Evolutionary conservation across 441 rosid species (phyloP).

Genomic region (Aleurites moluccanus): DNA sequence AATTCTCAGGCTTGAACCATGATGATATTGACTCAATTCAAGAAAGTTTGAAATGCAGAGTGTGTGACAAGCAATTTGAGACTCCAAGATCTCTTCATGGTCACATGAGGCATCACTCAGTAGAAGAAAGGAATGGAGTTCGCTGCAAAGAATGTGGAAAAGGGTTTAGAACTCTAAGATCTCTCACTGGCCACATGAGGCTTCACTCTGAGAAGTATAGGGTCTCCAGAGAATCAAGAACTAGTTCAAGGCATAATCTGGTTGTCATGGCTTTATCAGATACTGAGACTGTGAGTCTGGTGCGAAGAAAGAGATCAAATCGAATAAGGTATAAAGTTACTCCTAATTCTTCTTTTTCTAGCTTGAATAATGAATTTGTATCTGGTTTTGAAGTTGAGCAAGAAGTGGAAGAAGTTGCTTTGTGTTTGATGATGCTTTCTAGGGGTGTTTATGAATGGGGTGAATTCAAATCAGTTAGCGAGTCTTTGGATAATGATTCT

Average conservation of each 20-base stretch:
- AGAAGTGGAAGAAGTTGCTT: constrained; percentile 53
- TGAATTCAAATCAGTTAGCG: constrained; percentile 26
- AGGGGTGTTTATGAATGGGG: constrained; percentile 33
- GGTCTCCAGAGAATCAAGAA: constrained; percentile 27
- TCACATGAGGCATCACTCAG: constrained; percentile 61
- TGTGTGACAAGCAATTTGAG: constrained; percentile 48
- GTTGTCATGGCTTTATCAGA: constrained; percentile 24
- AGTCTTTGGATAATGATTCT: not conserved
- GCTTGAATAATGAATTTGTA: constrained; percentile 37
- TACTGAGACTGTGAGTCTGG: constrained; percentile 8
- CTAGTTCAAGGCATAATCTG: constrained; percentile 24
- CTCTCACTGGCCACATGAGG: constrained; percentile 46
- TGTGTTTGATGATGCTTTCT: constrained; percentile 59
- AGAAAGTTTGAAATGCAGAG: constrained; percentile 32
- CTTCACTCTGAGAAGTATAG: constrained; percentile 32
- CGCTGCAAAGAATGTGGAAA: constrained; percentile 53
- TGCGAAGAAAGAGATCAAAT: no score
- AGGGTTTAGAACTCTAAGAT: constrained; percentile 43
- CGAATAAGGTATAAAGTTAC: constrained; percentile 40
- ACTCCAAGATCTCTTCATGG: constrained; percentile 45
- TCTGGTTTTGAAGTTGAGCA: constrained; percentile 32
- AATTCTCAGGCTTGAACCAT: constrained; percentile 35
- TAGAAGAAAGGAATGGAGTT: constrained; percentile 31
- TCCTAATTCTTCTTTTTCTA: constrained; percentile 42
- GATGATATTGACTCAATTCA: constrained; percentile 1